phyloP scores from a whole-genome alignment of 1,284 basidiomycete species.

The Melampsora americana region DNA sequence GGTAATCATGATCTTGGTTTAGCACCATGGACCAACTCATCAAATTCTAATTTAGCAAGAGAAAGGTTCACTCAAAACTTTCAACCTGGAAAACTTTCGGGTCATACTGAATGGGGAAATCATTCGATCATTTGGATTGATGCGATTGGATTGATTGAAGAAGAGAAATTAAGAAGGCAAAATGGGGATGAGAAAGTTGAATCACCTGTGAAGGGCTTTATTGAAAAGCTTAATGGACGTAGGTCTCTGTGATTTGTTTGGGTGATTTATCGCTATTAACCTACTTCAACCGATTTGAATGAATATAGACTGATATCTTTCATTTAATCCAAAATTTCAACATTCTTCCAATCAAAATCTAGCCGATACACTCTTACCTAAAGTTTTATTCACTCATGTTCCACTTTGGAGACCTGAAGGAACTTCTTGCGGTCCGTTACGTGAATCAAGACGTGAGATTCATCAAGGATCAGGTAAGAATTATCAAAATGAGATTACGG shows the following conservation, averaged over 20 bases:
- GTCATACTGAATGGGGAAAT: constrained; percentile 70
- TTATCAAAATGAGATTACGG: constrained; percentile 74
- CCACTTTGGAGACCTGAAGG: constrained; percentile 70
- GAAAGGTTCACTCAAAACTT: constrained; percentile 50
- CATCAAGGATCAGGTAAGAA: constrained; percentile 70
- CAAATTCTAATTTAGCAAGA: constrained; percentile 33
- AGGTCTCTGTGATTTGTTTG: constrained; percentile 21
- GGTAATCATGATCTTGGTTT: constrained; percentile 82
- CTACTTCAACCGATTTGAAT: not conserved
- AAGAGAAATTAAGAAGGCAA: constrained; percentile 68
- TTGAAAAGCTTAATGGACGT: constrained; percentile 29
- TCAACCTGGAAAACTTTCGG: constrained; percentile 59
- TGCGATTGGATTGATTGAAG: constrained; percentile 69
- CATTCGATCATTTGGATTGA: constrained; percentile 72
- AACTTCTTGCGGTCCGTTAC: constrained; percentile 68
- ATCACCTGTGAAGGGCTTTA: constrained; percentile 50
- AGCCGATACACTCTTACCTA: constrained; percentile 54
- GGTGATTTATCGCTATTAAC: no score
- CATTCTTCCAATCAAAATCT: constrained; percentile 4
- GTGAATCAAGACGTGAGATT: constrained; percentile 67
- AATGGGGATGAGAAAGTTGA: constrained; percentile 61
- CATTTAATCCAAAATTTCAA: no score
- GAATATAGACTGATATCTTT: not conserved
- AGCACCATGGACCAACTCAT: constrained; percentile 47
- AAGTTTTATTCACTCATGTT: constrained; percentile 75